phyloP scores from a whole-genome alignment of 2,329 filamentous ascomycete species.

The Aspergillus chevalieri region DNA sequence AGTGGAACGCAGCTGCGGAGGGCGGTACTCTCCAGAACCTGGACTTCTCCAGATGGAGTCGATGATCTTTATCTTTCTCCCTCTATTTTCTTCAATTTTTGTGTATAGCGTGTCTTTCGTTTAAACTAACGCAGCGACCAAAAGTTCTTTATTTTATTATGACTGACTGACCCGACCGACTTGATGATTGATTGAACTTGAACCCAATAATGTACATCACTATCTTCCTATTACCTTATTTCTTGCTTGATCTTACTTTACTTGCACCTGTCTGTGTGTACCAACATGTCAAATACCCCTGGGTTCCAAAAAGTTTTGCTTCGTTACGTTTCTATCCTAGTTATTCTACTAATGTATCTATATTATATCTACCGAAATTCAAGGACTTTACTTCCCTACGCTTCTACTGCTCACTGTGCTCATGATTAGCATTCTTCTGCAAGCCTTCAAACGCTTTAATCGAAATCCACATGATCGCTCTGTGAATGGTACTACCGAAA shows the following conservation, averaged over 20 bases:
- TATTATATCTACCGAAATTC: too few species aligned
- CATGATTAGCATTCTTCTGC: too few species aligned
- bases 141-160: neutral
- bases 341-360: conserved; percentile 1
- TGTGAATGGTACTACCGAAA: too few species aligned
- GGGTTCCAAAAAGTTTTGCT: conserved; percentile 13
- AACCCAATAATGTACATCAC: neutral
- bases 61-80: conserved; percentile 16
- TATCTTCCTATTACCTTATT: conserved; percentile 4
- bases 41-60: conserved; percentile 40
- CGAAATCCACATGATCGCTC: too few species aligned
- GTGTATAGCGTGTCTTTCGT: neutral
- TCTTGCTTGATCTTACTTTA: too few species aligned
- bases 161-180: neutral
- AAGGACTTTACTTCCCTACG: neutral
- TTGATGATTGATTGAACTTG: neutral
- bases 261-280: neutral
- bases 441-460: too few species aligned
- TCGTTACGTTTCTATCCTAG: conserved; percentile 10
- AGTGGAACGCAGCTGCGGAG: conserved; percentile 34
- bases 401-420: neutral
- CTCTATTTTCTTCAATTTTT: neutral
- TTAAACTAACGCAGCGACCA: neutral
- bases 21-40: conserved; percentile 34
- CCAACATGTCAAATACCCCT: conserved; percentile 22